Evolutionary conservation across 202 grass and related monocot genomes (phyloP).

Genomic region (Zizania palustris): DNA sequence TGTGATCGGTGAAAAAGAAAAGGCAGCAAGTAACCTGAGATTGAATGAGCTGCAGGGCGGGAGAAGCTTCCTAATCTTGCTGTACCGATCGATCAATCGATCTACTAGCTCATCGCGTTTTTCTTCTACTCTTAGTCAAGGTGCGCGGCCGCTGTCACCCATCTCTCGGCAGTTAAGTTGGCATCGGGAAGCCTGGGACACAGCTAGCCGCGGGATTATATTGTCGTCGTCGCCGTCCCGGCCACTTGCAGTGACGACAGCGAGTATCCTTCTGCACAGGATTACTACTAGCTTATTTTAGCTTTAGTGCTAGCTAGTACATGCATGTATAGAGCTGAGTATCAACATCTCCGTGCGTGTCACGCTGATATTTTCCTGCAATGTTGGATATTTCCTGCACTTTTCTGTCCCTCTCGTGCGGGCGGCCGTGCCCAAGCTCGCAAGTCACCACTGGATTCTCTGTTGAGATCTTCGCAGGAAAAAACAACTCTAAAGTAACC

Average conservation of each 20-base stretch:
- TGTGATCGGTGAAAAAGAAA: neutral
- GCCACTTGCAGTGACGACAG: neutral
- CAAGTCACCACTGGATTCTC: neutral
- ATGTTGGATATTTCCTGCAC: neutral
- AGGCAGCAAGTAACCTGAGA: neutral
- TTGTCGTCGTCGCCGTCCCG: neutral
- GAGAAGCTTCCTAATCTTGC: constrained; percentile 24
- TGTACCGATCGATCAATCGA: neutral
- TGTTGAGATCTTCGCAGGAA: neutral
- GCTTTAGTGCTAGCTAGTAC: too few relatives aligned
- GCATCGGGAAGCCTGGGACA: neutral
- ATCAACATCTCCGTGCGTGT: too few relatives aligned
- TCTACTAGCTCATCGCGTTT: too few relatives aligned
- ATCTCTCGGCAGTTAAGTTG: too few relatives aligned
- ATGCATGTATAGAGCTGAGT: too few relatives aligned
- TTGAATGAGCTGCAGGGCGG: neutral
- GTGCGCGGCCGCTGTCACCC: constrained; percentile 7
- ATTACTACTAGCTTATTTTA: neutral
- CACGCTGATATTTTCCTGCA: neutral
- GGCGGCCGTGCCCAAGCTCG: too few relatives aligned
- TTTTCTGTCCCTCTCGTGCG: neutral
- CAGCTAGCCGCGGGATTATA: too few relatives aligned
- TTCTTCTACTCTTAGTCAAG: constrained; percentile 47
- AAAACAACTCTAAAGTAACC: neutral
- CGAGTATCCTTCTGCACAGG: neutral